These are phyloP conservation scores for Ampelomyces quisqualis DNA, from an alignment of 2,329 filamentous ascomycete species.

Conservation along the genomic window DNA sequence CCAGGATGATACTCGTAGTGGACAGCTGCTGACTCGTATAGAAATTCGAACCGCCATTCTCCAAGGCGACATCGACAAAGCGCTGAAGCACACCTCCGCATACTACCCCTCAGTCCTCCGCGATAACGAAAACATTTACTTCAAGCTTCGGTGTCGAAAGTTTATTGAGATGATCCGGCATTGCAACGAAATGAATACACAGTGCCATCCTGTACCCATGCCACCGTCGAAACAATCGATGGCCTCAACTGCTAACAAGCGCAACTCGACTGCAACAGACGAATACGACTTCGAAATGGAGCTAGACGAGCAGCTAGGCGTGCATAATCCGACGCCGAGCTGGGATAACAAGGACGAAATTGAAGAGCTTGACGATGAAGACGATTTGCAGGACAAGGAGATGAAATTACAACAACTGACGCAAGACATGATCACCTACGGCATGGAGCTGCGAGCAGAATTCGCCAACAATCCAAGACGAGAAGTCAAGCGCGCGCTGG, in stretches of 20 bases:
- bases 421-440: conserved; percentile 72
- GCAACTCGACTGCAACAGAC: conserved; percentile 45
- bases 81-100: conserved; percentile 74
- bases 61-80: conserved; percentile 87
- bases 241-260: conserved; percentile 29
- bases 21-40: conserved; percentile 44
- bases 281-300: conserved; percentile 59
- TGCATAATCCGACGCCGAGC: conserved; percentile 31
- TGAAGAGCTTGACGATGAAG: conserved; percentile 45
- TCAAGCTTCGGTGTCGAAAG: conserved; percentile 83
- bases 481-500: conserved; percentile 71
- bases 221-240: conserved; percentile 34
- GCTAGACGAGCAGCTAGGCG: conserved; percentile 56
- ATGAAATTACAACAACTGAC: conserved; percentile 54
- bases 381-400: conserved; percentile 37
- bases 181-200: conserved; percentile 47
- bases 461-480: conserved; percentile 70
- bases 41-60: conserved; percentile 84
- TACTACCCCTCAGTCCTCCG: conserved; percentile 80
- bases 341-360: conserved; percentile 35
- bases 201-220: conserved; percentile 24
- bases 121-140: conserved; percentile 80
- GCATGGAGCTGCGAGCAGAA: conserved; percentile 73
- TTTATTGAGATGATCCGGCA: conserved; percentile 80
- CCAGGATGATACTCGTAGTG: background rate